A percentile compares a stretch with the other conserved stretches of the same genome.
These are phyloP conservation scores for Quambalaria eucalypti DNA, from an alignment of 1,284 basidiomycete species.

Conservation along the genomic window DNA sequence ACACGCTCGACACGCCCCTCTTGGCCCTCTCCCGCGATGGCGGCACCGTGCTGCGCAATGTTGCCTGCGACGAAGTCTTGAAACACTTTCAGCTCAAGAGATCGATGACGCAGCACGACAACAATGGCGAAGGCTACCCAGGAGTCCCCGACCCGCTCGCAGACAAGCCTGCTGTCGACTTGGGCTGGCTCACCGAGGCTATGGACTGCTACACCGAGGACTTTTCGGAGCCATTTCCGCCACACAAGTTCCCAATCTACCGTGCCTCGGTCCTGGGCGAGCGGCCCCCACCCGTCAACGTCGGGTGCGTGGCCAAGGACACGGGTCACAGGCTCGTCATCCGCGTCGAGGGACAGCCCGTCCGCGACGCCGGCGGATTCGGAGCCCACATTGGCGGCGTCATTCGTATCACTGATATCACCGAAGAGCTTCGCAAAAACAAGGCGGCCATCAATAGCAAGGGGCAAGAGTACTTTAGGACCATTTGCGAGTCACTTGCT, in stretches of 20 bases:
- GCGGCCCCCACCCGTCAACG: constrained; percentile 14
- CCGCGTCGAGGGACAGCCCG: constrained; percentile 30
- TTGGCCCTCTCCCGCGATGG: constrained; percentile 33
- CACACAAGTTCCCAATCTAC: constrained; percentile 35
- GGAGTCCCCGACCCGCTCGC: not conserved
- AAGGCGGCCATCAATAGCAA: constrained; percentile 22
- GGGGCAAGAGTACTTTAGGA: constrained; percentile 34
- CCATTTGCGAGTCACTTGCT: constrained; percentile 38
- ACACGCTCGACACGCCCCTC: constrained; percentile 27
- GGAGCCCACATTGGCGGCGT: constrained; percentile 37
- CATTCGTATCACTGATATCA: constrained; percentile 28
- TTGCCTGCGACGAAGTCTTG: constrained; percentile 33
- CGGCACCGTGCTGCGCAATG: constrained; percentile 27
- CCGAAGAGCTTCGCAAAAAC: constrained; percentile 11
- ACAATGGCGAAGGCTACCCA: not conserved
- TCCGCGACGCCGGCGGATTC: constrained; percentile 29
- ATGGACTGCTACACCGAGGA: constrained; percentile 37
- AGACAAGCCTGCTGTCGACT: constrained; percentile 18
- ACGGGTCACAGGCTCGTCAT: constrained; percentile 19
- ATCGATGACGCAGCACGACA: too few relatives aligned
- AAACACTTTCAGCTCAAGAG: constrained; percentile 19
- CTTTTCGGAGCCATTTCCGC: constrained; percentile 25
- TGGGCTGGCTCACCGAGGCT: constrained; percentile 30
- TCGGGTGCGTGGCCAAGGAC: constrained; percentile 23
- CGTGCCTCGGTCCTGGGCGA: constrained; percentile 29